Evolutionary conservation across 495 filamentous ascomycete species (phyloP).

Genomic region (Antarctomyces pellizariae): DNA sequence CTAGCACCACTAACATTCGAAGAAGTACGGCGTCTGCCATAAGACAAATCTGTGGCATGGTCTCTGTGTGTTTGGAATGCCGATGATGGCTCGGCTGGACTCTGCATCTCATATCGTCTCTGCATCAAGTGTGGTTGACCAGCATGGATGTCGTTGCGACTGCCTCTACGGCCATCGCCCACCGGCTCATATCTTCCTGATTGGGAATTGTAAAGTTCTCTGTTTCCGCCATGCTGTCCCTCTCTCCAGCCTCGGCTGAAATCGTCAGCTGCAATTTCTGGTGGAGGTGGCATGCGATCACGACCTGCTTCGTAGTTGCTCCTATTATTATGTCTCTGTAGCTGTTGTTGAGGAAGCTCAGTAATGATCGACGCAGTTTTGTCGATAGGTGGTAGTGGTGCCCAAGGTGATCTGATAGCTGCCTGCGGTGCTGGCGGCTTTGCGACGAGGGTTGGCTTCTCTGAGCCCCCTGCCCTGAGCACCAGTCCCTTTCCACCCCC

Average conservation of each 20-base stretch:
- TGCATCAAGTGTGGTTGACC: conserved; percentile 67
- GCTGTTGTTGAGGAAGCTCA: conserved; percentile 14
- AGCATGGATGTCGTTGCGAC: conserved; percentile 40
- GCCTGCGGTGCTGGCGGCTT: conserved; percentile 50
- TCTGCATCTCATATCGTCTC: conserved; percentile 32
- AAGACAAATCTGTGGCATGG: conserved; percentile 43
- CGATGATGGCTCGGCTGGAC: conserved; percentile 72
- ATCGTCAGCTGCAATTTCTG: conserved; percentile 85
- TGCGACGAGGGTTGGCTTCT: conserved; percentile 56
- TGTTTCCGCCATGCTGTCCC: conserved; percentile 26
- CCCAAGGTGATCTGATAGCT: conserved; percentile 80
- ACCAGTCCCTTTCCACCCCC: conserved; percentile 29
- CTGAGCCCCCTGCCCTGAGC: conserved; percentile 38
- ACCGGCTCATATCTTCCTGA: conserved; percentile 90
- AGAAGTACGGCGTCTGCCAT: conserved; percentile 64
- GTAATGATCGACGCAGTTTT: conserved; percentile 45
- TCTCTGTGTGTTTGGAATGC: conserved; percentile 70
- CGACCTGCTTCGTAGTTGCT: conserved; percentile 12
- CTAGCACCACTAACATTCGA: conserved; percentile 89
- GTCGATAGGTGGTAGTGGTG: conserved; percentile 60
- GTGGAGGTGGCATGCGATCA: conserved; percentile 23
- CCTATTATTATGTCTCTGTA: conserved; percentile 9
- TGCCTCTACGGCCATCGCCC: conserved; percentile 42
- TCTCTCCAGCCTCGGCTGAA: conserved; percentile 80
- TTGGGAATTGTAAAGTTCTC: conserved; percentile 81